phyloP scores from a whole-genome alignment of 768 basidiomycete genomes.

The Kwoniella dejecticola region DNA sequence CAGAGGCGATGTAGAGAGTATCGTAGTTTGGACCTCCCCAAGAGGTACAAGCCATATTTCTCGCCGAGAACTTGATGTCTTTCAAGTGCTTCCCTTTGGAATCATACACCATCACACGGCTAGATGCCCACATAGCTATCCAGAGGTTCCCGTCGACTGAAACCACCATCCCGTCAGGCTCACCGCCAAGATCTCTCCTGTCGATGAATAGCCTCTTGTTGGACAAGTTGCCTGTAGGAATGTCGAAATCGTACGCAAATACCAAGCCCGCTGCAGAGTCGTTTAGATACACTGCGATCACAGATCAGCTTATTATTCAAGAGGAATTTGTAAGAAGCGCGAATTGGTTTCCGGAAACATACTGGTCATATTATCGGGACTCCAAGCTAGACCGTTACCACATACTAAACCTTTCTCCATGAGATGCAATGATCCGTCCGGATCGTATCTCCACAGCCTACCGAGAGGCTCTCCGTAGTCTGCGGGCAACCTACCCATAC shows the following conservation, averaged over 20 bases:
- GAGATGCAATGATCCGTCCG: conserved; percentile 26
- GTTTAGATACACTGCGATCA: conserved; percentile 27
- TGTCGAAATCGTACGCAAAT: conserved; percentile 32
- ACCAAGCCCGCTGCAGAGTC: conserved; percentile 30
- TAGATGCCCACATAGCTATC: conserved; percentile 33
- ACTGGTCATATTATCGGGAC: conserved; percentile 32
- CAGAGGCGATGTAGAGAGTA: conserved; percentile 29
- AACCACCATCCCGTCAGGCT: conserved; percentile 30
- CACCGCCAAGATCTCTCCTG: conserved; percentile 22
- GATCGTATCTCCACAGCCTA: conserved; percentile 27
- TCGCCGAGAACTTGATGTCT: conserved; percentile 29
- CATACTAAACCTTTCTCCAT: conserved; percentile 32
- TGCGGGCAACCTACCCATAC: conserved; percentile 17
- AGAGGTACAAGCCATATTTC: conserved; percentile 30
- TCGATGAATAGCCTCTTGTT: conserved; percentile 30
- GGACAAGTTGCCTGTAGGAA: conserved; percentile 19
- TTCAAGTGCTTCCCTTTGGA: conserved; percentile 21
- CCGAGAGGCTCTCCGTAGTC: conserved; percentile 25
- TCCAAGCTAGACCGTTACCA: conserved; percentile 33
- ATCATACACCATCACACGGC: conserved; percentile 29
- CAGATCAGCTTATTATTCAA: background rate
- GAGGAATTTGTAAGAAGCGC: too few relatives aligned
- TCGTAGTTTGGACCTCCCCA: conserved; percentile 32
- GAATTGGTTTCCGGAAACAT: background rate
- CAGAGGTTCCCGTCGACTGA: conserved; percentile 29